These are phyloP conservation scores for Pseudopithomyces maydicus DNA, from an alignment of 2,329 filamentous ascomycete species.

Conservation along the genomic window DNA sequence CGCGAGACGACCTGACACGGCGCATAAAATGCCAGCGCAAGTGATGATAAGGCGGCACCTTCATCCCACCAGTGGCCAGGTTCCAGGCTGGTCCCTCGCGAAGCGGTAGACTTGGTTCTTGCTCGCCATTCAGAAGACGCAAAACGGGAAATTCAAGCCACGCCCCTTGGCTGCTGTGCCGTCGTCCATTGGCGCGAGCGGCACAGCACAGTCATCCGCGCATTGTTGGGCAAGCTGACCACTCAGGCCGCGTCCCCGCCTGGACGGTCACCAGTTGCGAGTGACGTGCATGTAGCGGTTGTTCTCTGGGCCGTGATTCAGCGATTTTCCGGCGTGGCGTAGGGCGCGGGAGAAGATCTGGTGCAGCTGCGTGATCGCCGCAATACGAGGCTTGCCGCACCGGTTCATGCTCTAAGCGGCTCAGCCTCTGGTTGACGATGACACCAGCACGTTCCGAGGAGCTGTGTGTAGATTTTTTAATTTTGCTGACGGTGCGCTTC, in stretches of 20 bases:
- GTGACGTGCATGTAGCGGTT: slow-evolving; percentile 1
- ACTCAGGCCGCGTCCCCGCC: neutral
- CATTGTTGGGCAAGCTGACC: neutral
- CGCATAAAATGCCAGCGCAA: slow-evolving; percentile 1
- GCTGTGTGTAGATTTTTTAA: neutral
- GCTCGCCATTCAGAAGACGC: neutral
- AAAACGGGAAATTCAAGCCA: neutral
- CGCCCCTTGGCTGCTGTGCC: neutral
- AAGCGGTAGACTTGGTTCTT: neutral
- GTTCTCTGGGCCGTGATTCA: neutral
- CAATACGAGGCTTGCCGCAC: slow-evolving; percentile 1
- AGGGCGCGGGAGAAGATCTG: slow-evolving; percentile 1
- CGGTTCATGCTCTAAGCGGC: neutral
- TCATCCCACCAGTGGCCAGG: neutral
- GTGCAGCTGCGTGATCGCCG: neutral
- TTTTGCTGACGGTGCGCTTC: no score
- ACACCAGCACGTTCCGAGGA: neutral
- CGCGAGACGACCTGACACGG: neutral
- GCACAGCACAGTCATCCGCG: slow-evolving; percentile 6
- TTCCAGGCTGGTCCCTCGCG: neutral
- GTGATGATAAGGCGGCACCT: neutral
- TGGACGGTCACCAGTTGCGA: neutral
- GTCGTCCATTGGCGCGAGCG: neutral
- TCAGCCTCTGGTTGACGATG: neutral
- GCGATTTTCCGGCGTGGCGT: slow-evolving; percentile 4